Evolutionary conservation across 192 early-diverging fungal species (phyloP), one percentile per base, ranked within the genome.

Genomic region (Entophlyctis luteolus): DNA sequence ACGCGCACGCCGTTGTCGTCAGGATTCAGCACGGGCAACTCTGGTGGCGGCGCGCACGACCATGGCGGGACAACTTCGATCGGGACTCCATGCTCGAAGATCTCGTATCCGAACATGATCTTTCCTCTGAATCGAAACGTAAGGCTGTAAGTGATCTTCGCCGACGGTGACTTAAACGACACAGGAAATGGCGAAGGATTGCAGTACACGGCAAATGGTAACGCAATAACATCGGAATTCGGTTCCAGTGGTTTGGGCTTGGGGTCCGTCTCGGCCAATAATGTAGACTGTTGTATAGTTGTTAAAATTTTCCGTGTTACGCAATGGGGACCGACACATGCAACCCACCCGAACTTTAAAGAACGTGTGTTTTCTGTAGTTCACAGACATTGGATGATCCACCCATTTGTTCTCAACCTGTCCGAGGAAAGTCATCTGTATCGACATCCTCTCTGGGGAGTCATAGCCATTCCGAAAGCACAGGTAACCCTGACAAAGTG

Each of bases 1-100:
- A 59, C 34, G 16, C 58, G 58, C 8, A 42, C 6, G 16, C 58
- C 58, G 58, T 59, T 42, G 25, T 59, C 58, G 1, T 37, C 34
- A 8, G 58, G 5, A 29, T 37, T n/a, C 34, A 59, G 25, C n/a
- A 20, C 38, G 6, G 58, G 6, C 36, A n/a, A 14, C 5, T 37
- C 37, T 37, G 58, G 58, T 14, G 58, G 58, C 8, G 18, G 35
- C 6, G 39, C 35, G 6, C 20, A 22, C 25, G 39, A n/a, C 37
- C 39, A 37, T 0, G 58, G n/a, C 6, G 58, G 37, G 25, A 37
- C 37, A 18, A 59, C 38, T n/a, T 6, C 22, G 5, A 59, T 42
- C 1, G 58, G 58, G 16, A 45, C 18, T 4, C 22, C 8, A 25
- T 27, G 27, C 16, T 59, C 36, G 6, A 25, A 8, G 25, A 45